These are phyloP conservation scores for Rhizophlyctis rosea DNA, from an alignment of 192 early-diverging fungal genomes.

Conservation along the genomic window DNA sequence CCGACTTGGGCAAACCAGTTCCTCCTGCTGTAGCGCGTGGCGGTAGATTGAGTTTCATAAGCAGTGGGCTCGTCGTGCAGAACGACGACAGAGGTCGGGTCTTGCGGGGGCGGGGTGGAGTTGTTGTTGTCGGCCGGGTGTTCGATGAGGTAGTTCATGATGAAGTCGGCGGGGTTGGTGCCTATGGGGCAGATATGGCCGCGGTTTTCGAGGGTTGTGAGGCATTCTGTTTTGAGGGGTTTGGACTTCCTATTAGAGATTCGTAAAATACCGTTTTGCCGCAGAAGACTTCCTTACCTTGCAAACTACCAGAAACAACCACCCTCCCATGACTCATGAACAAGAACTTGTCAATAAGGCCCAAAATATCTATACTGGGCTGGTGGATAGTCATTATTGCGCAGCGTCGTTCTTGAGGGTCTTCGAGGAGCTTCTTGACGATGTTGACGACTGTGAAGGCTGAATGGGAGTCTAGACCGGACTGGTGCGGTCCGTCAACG, in stretches of 20 bases:
- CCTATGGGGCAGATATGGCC: constrained; percentile 35
- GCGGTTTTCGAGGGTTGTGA: too few species aligned
- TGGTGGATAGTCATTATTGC: constrained; percentile 86
- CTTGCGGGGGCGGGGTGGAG: too few species aligned
- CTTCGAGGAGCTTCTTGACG: constrained; percentile 60
- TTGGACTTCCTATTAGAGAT: too few species aligned
- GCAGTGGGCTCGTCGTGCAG: too few species aligned
- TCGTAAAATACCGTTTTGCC: too few species aligned
- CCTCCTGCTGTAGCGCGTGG: too few species aligned
- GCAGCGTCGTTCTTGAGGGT: constrained; percentile 57
- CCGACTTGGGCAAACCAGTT: constrained; percentile 15
- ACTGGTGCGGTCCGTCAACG: constrained; percentile 58
- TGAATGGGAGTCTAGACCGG: constrained; percentile 68
- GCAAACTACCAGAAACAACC: too few species aligned
- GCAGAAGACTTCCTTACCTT: too few species aligned
- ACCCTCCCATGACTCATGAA: constrained; percentile 52
- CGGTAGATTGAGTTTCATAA: too few species aligned
- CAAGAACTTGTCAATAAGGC: constrained; percentile 74
- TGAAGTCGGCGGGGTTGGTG: constrained; percentile 47
- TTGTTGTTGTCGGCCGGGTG: constrained; percentile 4
- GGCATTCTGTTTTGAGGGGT: too few species aligned
- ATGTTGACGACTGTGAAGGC: constrained; percentile 67
- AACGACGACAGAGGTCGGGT: too few species aligned
- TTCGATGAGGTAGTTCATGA: constrained; percentile 37
- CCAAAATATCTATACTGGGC: constrained; percentile 74